These are phyloP conservation scores for Hibiscus tridactylites DNA, from an alignment of 345 rosid genomes.

Conservation along the genomic window DNA sequence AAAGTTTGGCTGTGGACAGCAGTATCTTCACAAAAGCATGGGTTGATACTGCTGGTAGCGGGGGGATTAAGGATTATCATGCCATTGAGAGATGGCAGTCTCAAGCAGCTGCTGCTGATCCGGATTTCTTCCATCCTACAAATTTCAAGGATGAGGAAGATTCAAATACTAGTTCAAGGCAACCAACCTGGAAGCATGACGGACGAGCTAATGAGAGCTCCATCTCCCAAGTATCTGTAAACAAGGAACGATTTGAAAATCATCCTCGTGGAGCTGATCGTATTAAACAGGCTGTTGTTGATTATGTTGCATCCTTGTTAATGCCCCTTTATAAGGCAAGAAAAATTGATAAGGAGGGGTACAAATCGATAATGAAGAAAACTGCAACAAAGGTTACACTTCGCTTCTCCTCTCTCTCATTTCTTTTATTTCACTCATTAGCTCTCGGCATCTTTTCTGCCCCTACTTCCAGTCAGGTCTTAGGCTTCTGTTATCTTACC, in stretches of 20 bases:
- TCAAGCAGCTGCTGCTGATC: conserved; percentile 99
- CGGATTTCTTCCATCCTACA: conserved; percentile 48
- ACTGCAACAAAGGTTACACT: conserved; percentile 76
- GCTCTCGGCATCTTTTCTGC: conserved; percentile 4
- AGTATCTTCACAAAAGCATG: conserved; percentile 83
- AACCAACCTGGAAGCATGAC: conserved; percentile 54
- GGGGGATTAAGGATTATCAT: conserved; percentile 69
- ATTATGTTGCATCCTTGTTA: conserved; percentile 91
- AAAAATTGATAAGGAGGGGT: conserved; percentile 91
- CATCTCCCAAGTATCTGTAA: conserved; percentile 71
- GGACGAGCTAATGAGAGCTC: conserved; percentile 70
- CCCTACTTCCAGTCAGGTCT: neutral
- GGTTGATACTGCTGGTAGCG: conserved; percentile 91
- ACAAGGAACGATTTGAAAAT: conserved; percentile 44
- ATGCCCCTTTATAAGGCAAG: conserved; percentile 96
- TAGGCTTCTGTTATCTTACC: conserved; percentile 15
- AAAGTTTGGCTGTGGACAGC: conserved; percentile 76
- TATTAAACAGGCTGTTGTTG: conserved; percentile 89
- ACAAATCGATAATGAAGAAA: conserved; percentile 98
- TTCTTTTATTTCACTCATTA: conserved; percentile 2
- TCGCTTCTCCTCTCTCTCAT: neutral
- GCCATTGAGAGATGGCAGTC: conserved; percentile 99
- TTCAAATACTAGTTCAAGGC: conserved; percentile 68
- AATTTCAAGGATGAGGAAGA: conserved; percentile 73
- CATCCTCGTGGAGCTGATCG: conserved; percentile 63